These are phyloP conservation scores for Xylariaceae sp. DNA, from an alignment of 2,329 filamentous ascomycete species.

Conservation along the genomic window DNA sequence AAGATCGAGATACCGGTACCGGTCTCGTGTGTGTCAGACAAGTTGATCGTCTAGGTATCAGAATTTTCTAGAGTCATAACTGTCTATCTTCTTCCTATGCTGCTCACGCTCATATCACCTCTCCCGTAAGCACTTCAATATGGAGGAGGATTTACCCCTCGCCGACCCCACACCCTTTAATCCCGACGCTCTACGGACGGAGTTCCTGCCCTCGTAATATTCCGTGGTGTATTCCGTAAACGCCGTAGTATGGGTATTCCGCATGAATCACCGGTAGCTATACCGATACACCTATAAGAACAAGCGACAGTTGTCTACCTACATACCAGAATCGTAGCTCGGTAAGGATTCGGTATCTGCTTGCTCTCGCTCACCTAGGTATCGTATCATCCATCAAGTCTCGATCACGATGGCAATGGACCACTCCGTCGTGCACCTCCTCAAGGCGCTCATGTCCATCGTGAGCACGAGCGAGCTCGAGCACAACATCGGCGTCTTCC, in stretches of 20 bases:
- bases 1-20: too few species aligned
- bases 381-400: not conserved
- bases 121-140: too few species aligned
- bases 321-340: not conserved
- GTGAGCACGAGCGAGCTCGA: conserved; percentile 36
- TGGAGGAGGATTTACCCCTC: too few species aligned
- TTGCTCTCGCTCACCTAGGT: not conserved
- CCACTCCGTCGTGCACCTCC: conserved; percentile 24
- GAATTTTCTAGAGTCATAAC: too few species aligned
- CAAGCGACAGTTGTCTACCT: not conserved
- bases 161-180: too few species aligned
- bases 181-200: too few species aligned
- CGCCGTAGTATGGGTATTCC: too few species aligned
- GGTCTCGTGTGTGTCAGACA: too few species aligned
- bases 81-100: too few species aligned
- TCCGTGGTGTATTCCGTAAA: not conserved
- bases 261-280: too few species aligned
- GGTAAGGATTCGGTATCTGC: not conserved
- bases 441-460: conserved; percentile 34
- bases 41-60: too few species aligned
- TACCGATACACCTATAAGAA: not conserved
- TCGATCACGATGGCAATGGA: conserved; percentile 3
- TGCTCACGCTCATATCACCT: too few species aligned
- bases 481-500: conserved; percentile 31
- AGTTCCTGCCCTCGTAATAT: not conserved